Evolutionary conservation across 2,329 filamentous ascomycete species (phyloP).

Genomic region (Colletotrichum sp.): DNA sequence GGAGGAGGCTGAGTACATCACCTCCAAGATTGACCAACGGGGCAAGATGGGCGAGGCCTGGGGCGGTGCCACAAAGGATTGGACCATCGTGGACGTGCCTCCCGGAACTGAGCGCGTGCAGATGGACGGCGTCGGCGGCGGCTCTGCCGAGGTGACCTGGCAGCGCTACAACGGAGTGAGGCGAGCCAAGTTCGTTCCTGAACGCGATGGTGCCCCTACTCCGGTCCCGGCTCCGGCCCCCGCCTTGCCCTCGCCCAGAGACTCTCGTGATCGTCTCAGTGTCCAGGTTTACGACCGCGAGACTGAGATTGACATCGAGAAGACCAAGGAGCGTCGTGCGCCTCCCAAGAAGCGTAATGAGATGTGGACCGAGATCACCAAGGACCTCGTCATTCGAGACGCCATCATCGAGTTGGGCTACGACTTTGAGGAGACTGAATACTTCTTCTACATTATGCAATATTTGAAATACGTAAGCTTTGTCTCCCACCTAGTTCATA

Average conservation of each 20-base stretch:
- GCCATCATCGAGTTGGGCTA: conserved; percentile 87
- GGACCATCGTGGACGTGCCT: conserved; percentile 84
- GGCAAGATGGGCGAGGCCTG: conserved; percentile 75
- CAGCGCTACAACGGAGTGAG: conserved; percentile 80
- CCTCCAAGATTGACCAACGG: conserved; percentile 59
- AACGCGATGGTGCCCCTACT: conserved; percentile 55
- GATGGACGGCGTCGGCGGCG: conserved; percentile 81
- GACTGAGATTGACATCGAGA: conserved; percentile 59
- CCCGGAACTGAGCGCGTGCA: conserved; percentile 82
- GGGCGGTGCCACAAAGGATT: conserved; percentile 76
- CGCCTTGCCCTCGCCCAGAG: conserved; percentile 34
- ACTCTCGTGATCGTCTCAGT: conserved; percentile 43
- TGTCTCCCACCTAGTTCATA: neutral
- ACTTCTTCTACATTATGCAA: conserved; percentile 91
- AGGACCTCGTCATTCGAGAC: conserved; percentile 85
- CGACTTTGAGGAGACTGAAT: conserved; percentile 87
- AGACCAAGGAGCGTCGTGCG: conserved; percentile 55
- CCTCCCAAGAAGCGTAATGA: conserved; percentile 58
- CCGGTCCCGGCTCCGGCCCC: conserved; percentile 14
- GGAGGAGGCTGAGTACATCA: conserved; percentile 70
- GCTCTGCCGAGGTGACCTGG: conserved; percentile 79
- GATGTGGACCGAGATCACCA: conserved; percentile 97
- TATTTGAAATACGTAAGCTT: conserved; percentile 84
- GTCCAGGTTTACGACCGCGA: conserved; percentile 53
- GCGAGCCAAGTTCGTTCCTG: conserved; percentile 75